Base-by-base conservation (phyloP, 225 moss, liverwort and hornwort species). In the Pseudisothecium myosuroides region DNA sequence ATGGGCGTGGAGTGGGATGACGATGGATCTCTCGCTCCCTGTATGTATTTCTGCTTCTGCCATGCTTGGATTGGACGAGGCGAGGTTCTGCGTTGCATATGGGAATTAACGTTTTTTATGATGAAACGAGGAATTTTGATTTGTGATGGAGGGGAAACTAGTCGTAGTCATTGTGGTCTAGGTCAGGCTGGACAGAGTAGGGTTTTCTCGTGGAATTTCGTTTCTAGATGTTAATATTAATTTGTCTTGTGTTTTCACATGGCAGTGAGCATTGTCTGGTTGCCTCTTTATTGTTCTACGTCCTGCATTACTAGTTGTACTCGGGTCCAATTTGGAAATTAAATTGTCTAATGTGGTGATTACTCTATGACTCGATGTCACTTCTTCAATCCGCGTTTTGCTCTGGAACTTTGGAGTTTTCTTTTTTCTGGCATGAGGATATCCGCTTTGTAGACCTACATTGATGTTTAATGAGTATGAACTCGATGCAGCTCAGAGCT, bases 201-300 rank as follows among this genome's bases (percentile, higher is more conserved):
- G 90, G 88, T 90, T 90, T 87, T 82, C 86, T 83, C 17, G 12
- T 65, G 56, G 39, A 75, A 90, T 88, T 80, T 81, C 75, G 85
- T 80, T 81, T 65, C 88, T 90, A 90, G 87, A 85, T 74, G 88
- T 56, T 39, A 9, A 31, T 64, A 15, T 28, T 15, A 29, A 31
- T 73, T 58, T 78, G 85, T 60, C 65, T 85, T 90, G 88, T 47
- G 58, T 65, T 56, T 47, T 24, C 27, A 20, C 16, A 73, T 54
- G 72, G 22, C 71, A 49, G 45, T 34, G 75, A 26, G 66, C 88
- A 81, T 85, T 56, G 41, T 24, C 81, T 71, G 66, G 41, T 81
- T 85, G 66, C 73, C 45, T 85, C 11, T 65, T 65, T 14, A 37
- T 17, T 80, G 72, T 75, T 85, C 24, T 21, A 14, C 71, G 83